Evolutionary conservation across 345 rosid genomes (phyloP).

Genomic region (Linum trigynum): DNA sequence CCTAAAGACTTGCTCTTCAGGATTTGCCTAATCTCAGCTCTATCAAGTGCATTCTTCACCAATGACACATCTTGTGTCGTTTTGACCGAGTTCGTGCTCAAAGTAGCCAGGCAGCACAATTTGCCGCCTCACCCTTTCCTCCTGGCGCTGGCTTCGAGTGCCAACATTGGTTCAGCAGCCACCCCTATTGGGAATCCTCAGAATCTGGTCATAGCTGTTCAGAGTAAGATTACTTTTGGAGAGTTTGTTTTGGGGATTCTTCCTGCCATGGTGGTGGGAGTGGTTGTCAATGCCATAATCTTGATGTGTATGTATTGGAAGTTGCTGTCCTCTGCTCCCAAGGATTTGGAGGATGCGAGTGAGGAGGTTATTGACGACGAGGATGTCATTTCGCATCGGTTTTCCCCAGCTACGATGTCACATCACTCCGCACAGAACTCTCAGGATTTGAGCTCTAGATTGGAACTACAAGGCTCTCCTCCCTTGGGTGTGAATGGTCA

Average conservation of each 20-base stretch:
- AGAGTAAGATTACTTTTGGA: slow-evolving; percentile 54
- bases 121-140: slow-evolving; percentile 73
- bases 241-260: slow-evolving; percentile 48
- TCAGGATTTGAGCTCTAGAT: slow-evolving; percentile 31
- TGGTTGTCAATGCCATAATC: slow-evolving; percentile 42
- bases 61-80: slow-evolving; percentile 80
- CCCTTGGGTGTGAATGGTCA: slow-evolving; percentile 16
- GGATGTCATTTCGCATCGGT: slow-evolving; percentile 49
- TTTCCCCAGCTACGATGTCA: slow-evolving; percentile 62
- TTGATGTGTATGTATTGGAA: slow-evolving; percentile 65
- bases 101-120: slow-evolving; percentile 69
- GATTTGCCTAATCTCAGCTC: slow-evolving; percentile 58
- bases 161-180: slow-evolving; percentile 76
- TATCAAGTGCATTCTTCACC: slow-evolving; percentile 78
- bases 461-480: slow-evolving; percentile 25
- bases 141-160: slow-evolving; percentile 76
- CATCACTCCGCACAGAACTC: slow-evolving; percentile 37
- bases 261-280: slow-evolving; percentile 63
- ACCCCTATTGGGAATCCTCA: slow-evolving; percentile 93
- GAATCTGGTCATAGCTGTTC: slow-evolving; percentile 69
- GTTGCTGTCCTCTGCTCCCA: slow-evolving; percentile 36
- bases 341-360: slow-evolving; percentile 44
- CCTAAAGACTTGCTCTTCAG: slow-evolving; percentile 61
- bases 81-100: slow-evolving; percentile 69
- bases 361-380: slow-evolving; percentile 38